Percentiles rank a stretch among this genome's conserved stretches.
phyloP scores from a whole-genome alignment of 2,329 filamentous ascomycete genomes.

The Botryotinia narcissicola region DNA sequence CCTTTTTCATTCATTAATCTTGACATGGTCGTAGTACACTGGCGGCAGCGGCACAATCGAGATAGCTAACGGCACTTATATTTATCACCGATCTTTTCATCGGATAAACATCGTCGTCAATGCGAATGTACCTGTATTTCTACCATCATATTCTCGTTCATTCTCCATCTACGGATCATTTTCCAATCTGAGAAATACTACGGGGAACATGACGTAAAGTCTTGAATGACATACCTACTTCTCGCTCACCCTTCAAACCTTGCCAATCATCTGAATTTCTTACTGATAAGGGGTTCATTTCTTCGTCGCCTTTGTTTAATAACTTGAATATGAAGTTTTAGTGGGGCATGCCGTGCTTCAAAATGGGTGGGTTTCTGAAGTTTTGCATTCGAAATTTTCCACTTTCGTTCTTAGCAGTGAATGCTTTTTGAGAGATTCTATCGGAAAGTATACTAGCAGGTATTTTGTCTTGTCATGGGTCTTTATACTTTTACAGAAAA shows the following conservation, averaged over 20 bases:
- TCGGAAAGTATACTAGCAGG: rapidly evolving
- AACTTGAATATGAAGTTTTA: rapidly evolving
- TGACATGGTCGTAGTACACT: neutral
- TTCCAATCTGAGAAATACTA: neutral
- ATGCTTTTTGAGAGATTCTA: no score
- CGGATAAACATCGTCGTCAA: neutral
- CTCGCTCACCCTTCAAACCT: no score
- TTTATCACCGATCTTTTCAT: neutral
- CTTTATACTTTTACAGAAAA: neutral
- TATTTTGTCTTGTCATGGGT: rapidly evolving
- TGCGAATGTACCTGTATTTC: neutral
- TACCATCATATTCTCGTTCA: rapidly evolving
- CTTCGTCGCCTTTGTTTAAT: neutral
- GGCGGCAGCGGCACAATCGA: rapidly evolving
- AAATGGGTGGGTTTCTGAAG: neutral
- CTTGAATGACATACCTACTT: no score
- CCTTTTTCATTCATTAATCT: neutral
- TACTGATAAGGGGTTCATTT: rapidly evolving
- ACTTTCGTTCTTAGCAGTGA: neutral
- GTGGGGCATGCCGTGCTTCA: neutral
- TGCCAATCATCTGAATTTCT: neutral
- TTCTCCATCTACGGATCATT: neutral
- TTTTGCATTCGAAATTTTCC: neutral
- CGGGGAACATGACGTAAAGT: neutral
- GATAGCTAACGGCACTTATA: rapidly evolving